phyloP scores from a whole-genome alignment of 1,139 yeast genomes.

The Sugiyamaella japonica region DNA sequence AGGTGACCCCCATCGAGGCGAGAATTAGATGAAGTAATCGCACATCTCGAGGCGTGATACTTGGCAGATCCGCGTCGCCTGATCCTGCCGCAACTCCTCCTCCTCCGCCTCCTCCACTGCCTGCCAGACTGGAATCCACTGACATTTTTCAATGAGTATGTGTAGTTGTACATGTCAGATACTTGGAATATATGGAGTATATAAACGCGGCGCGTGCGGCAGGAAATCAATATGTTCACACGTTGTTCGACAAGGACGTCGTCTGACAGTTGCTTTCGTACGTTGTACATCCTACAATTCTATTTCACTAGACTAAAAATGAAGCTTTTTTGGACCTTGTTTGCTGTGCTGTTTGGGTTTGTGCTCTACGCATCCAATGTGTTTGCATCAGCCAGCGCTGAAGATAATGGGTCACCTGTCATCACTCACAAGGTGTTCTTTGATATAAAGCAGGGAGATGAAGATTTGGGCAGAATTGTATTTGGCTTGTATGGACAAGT shows the following conservation, averaged over 20 bases:
- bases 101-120: background rate
- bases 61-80: conserved; percentile 27
- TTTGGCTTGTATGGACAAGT: conserved; percentile 84
- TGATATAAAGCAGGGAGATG: conserved; percentile 80
- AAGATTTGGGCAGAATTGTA: conserved; percentile 64
- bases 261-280: too few species aligned
- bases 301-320: conserved; percentile 17
- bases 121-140: conserved; percentile 5
- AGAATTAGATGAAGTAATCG: conserved; percentile 83
- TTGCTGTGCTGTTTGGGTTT: conserved; percentile 30
- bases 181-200: too few species aligned
- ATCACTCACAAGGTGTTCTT: conserved; percentile 79
- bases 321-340: conserved; percentile 32
- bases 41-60: conserved; percentile 76
- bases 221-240: too few species aligned
- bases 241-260: too few species aligned
- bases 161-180: too few species aligned
- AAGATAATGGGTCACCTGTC: conserved; percentile 40
- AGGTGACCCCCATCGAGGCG: conserved; percentile 90
- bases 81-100: background rate
- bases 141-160: conserved; percentile 1
- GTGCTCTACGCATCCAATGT: conserved; percentile 28
- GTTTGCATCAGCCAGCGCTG: conserved; percentile 21
- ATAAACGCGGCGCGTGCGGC: too few species aligned
- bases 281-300: too few species aligned